phyloP scores from a whole-genome alignment of 2,329 filamentous ascomycete genomes.

The Botrytis aclada region DNA sequence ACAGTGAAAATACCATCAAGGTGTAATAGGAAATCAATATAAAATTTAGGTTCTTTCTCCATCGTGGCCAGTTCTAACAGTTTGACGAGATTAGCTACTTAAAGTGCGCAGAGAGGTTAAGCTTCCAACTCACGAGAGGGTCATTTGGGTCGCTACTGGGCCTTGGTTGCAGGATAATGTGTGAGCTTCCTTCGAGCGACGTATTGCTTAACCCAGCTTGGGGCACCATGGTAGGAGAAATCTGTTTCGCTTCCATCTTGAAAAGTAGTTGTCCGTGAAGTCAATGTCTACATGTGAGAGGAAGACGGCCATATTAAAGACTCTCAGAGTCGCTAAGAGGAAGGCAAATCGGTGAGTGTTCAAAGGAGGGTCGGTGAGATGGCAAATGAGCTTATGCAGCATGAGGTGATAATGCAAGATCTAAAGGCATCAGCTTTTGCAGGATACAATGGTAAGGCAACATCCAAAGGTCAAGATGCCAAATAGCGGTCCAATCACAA shows the following conservation, averaged over 20 bases:
- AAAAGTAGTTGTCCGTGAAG: background rate
- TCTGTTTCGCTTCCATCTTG: background rate
- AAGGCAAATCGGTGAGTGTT: background rate
- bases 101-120: accelerated
- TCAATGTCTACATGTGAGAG: background rate
- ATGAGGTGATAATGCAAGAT: background rate
- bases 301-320: background rate
- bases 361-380: background rate
- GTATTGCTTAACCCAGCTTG: background rate
- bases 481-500: background rate
- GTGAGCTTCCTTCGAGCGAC: background rate
- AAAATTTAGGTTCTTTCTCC: background rate
- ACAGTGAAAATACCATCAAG: background rate
- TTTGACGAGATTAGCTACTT: background rate
- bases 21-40: background rate
- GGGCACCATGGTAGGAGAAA: background rate
- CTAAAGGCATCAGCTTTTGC: background rate
- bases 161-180: background rate
- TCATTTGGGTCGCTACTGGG: background rate
- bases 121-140: background rate
- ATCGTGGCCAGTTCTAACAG: background rate
- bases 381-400: background rate
- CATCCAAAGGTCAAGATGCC: background rate
- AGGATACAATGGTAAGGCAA: background rate
- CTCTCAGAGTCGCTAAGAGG: background rate